Percentiles rank a stretch among this genome's conserved stretches.
phyloP scores from a whole-genome alignment of 2,329 filamentous ascomycete genomes.

The Leptographium radiaticola region DNA sequence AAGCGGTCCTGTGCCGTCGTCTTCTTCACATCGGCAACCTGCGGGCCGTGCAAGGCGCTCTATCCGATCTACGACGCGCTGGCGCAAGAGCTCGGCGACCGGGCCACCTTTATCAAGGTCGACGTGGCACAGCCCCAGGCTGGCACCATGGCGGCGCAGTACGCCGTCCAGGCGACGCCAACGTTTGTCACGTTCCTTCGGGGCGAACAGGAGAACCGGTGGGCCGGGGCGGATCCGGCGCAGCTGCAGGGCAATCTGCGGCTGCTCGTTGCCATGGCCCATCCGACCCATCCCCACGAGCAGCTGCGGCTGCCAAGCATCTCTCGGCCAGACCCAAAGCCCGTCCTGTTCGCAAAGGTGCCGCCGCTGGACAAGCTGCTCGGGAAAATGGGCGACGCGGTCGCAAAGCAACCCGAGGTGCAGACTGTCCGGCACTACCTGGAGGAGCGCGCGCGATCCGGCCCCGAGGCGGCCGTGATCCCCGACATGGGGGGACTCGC shows the following conservation, averaged over 20 bases:
- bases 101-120: constrained; percentile 66
- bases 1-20: constrained; percentile 60
- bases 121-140: constrained; percentile 51
- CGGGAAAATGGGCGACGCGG: constrained; percentile 53
- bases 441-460: constrained; percentile 41
- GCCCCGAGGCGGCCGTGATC: constrained; percentile 52
- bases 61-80: constrained; percentile 75
- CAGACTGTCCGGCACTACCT: constrained; percentile 58
- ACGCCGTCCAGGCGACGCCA: constrained; percentile 62
- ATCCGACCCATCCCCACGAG: constrained; percentile 64
- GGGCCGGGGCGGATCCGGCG: constrained; percentile 62
- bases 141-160: constrained; percentile 49
- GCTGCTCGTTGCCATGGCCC: constrained; percentile 61
- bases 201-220: constrained; percentile 64
- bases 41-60: constrained; percentile 68
- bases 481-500: constrained; percentile 58
- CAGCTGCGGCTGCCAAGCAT: constrained; percentile 58
- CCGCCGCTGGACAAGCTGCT: constrained; percentile 75
- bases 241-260: constrained; percentile 59
- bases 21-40: constrained; percentile 87
- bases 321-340: constrained; percentile 46
- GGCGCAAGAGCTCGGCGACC: constrained; percentile 56
- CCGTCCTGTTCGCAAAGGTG: constrained; percentile 62
- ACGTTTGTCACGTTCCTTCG: constrained; percentile 79
- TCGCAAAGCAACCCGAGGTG: constrained; percentile 41